A percentile compares a stretch with the other conserved stretches of the same genome.
Conservation (phyloP, 1,284 basidiomycete species). For the Malassezia slooffiae region DNA sequence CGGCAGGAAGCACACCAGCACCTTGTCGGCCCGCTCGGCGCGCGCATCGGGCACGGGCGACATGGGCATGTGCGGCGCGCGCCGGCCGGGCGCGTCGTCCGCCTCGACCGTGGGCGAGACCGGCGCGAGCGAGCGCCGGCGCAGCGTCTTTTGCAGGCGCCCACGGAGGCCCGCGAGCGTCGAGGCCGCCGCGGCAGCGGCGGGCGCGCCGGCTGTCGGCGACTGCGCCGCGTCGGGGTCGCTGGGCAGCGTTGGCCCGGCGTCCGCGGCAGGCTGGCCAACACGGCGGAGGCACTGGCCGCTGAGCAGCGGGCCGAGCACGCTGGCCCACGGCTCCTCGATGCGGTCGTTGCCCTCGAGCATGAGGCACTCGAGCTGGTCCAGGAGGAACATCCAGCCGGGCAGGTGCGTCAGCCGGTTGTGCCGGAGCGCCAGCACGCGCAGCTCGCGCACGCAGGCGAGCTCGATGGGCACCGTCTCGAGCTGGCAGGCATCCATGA, state of each 20-base stretch:
- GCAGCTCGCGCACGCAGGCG: constrained; percentile 56
- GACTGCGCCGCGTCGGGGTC: too few relatives aligned
- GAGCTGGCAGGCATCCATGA: constrained; percentile 76
- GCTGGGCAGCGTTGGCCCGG: too few relatives aligned
- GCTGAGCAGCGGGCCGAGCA: constrained; percentile 54
- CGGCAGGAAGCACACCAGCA: constrained; percentile 9
- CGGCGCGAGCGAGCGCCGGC: too few relatives aligned
- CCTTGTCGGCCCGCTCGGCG: neutral
- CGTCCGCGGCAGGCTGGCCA: too few relatives aligned
- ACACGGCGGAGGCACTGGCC: too few relatives aligned
- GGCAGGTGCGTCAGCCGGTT: constrained; percentile 84
- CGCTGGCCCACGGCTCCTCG: constrained; percentile 74
- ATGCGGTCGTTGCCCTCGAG: constrained; percentile 85
- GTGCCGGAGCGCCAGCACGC: constrained; percentile 72
- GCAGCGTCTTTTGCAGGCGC: too few relatives aligned
- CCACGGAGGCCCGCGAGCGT: too few relatives aligned
- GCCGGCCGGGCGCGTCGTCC: too few relatives aligned
- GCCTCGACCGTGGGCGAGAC: too few relatives aligned
- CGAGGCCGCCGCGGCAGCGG: too few relatives aligned
- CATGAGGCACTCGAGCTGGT: constrained; percentile 69
- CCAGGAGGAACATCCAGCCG: constrained; percentile 78
- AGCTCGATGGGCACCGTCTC: constrained; percentile 54
- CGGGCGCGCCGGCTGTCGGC: too few relatives aligned
- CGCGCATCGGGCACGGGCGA: neutral
- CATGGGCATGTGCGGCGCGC: too few relatives aligned